These are phyloP conservation scores for Backusella morwellensis DNA, from an alignment of 192 early-diverging fungal species.

Conservation along the genomic window DNA sequence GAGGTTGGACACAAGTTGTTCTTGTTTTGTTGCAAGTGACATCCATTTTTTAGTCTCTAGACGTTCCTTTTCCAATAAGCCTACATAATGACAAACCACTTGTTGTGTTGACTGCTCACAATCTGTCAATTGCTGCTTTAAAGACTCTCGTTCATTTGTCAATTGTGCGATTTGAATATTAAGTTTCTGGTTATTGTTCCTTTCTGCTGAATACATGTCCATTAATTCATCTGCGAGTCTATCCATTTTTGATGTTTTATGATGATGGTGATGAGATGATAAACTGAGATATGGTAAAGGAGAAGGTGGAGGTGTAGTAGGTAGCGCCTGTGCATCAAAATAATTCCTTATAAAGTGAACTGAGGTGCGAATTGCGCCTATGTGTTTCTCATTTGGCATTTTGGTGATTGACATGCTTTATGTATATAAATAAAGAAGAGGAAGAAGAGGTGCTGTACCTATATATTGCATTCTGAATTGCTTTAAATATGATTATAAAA, in stretches of 20 bases:
- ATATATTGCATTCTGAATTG: neutral
- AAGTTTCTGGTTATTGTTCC: neutral
- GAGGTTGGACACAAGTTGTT: neutral
- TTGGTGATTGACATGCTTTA: neutral
- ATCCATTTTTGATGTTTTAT: neutral
- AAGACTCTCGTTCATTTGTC: neutral
- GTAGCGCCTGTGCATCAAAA: neutral
- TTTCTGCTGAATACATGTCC: neutral
- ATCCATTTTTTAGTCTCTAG: neutral
- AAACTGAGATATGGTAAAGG: neutral
- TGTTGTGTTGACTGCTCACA: conserved; percentile 1
- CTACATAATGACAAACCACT: neutral
- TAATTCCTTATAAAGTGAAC: neutral
- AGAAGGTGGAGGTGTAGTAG: neutral
- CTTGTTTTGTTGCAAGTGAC: neutral
- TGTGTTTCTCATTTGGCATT: neutral
- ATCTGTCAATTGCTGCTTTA: neutral
- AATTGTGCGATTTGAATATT: neutral
- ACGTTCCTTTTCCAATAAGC: neutral
- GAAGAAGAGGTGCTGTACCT: neutral
- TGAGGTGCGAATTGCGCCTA: neutral
- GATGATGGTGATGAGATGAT: neutral
- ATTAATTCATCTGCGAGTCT: neutral
- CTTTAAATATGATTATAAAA: neutral
- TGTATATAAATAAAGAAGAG: conserved; percentile 1